Evolutionary conservation across 2,329 filamentous ascomycete species (phyloP).

Genomic region (Dendrostoma leiphaemia): DNA sequence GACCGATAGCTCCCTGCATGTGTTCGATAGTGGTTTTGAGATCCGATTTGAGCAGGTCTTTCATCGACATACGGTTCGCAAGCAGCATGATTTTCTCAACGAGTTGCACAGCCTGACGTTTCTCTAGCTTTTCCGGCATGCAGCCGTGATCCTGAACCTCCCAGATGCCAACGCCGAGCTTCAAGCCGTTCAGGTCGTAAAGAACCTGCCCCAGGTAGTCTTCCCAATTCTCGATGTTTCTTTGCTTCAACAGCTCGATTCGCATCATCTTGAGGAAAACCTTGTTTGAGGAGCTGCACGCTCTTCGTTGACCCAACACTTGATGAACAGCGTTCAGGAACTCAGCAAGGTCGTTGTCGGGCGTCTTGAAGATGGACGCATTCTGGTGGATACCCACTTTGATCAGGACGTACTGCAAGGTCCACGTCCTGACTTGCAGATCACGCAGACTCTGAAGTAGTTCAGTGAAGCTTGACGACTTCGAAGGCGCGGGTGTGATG

Average conservation of each 20-base stretch:
- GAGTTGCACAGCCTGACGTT: conserved; percentile 74
- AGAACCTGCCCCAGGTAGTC: conserved; percentile 83
- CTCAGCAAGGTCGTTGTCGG: conserved; percentile 72
- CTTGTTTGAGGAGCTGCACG: conserved; percentile 82
- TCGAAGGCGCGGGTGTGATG: conserved; percentile 59
- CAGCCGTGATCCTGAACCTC: conserved; percentile 79
- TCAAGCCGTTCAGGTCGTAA: conserved; percentile 79
- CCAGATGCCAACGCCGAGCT: conserved; percentile 65
- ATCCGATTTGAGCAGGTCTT: conserved; percentile 88
- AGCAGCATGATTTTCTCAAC: conserved; percentile 82
- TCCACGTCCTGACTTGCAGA: conserved; percentile 86
- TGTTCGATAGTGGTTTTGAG: conserved; percentile 88
- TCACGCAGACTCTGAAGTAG: conserved; percentile 75
- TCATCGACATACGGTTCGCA: conserved; percentile 80
- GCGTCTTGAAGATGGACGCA: conserved; percentile 58
- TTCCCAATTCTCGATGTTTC: conserved; percentile 78
- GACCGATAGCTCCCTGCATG: conserved; percentile 83
- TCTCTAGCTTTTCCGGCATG: conserved; percentile 72
- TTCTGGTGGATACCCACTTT: conserved; percentile 73
- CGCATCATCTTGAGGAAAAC: conserved; percentile 88
- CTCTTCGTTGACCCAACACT: conserved; percentile 77
- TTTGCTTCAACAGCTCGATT: conserved; percentile 74
- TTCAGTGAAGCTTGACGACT: conserved; percentile 52
- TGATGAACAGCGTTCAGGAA: conserved; percentile 81
- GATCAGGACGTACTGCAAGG: conserved; percentile 77